These are phyloP conservation scores for Fusarium multiceps DNA, from an alignment of 2,329 filamentous ascomycete species.

Conservation along the genomic window DNA sequence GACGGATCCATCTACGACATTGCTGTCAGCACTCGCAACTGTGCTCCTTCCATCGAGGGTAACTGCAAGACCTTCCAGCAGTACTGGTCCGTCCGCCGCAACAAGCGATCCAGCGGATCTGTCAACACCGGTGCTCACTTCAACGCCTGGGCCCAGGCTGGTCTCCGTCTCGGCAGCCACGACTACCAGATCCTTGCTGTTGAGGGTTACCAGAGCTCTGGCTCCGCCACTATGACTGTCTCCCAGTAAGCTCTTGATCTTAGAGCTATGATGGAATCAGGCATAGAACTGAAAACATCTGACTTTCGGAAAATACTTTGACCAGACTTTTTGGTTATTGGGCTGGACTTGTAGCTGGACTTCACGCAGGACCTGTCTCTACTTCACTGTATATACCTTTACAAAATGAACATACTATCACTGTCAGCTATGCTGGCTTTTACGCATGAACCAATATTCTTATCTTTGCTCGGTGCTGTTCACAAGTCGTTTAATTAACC, in stretches of 20 bases:
- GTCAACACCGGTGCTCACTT: constrained; percentile 64
- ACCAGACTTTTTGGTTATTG: background rate
- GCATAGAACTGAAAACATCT: background rate
- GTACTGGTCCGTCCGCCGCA: constrained; percentile 63
- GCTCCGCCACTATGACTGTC: constrained; percentile 60
- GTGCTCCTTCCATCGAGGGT: constrained; percentile 61
- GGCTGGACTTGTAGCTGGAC: constrained; percentile 18
- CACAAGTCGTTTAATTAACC: no score
- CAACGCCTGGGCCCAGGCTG: constrained; percentile 62
- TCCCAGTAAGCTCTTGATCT: background rate
- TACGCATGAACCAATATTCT: background rate
- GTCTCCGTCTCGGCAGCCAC: constrained; percentile 60
- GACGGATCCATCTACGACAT: constrained; percentile 55
- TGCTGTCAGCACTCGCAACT: constrained; percentile 51
- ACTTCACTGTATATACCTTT: constrained; percentile 23
- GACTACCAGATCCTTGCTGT: constrained; percentile 67
- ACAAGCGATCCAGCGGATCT: constrained; percentile 62
- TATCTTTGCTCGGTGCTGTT: rapidly evolving
- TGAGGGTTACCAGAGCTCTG: constrained; percentile 64
- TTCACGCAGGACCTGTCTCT: constrained; percentile 6
- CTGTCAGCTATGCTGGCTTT: background rate
- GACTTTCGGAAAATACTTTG: background rate
- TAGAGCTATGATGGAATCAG: background rate
- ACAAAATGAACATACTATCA: constrained; percentile 9
- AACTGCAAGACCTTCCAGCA: constrained; percentile 61